Base-by-base conservation (phyloP, 345 rosid genomes). In the Bruguiera parviflora region DNA sequence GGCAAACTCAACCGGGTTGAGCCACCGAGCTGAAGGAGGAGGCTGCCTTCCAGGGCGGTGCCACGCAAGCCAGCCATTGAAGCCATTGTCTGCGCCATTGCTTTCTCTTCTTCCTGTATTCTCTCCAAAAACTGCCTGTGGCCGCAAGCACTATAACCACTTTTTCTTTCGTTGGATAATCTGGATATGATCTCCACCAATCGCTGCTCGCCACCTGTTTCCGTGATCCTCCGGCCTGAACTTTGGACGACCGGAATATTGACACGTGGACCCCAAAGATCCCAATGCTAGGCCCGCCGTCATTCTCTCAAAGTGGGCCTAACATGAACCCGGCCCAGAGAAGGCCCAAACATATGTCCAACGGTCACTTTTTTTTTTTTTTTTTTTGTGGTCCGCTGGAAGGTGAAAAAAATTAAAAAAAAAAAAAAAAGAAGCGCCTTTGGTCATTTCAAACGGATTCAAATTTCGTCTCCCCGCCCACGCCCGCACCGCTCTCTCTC, bases 51-150 rank as follows among this genome's bases (percentile, higher is more conserved):
- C 7, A 84, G 83, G 22, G 85, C 86, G 8, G 88, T 73, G 75
- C 88, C 90, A 75, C 83, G 86, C 63, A 91, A 70, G 70, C 96
- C 85, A 58, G 86, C 81, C 91, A 88, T 81, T 4, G 95, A 91
- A 66, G 97, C 91, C 88, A 91, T 80, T 62, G 88, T 79, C 16
- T 85, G 87, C 63, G 91, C 88, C 94, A 89, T 84, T 56, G 61
- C 37, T 6, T 33, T 6, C 37, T 33, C 6, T 6, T 33, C 37
- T 33, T 33, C 37, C 6, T 37, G 35, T 39, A 47, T 11, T 43
- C 1, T 43, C 16, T 15, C 4, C 18, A 13, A 3, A 43, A 11
- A 7, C 9, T 13, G 3, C 5, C 53, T 57, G 0, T 57, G 73
- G 58, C 66, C 55, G 18, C 29, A 22, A 76, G 76, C 91, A 86